Conservation (phyloP, 208 protist species). For the Crithidia expoeki region DNA sequence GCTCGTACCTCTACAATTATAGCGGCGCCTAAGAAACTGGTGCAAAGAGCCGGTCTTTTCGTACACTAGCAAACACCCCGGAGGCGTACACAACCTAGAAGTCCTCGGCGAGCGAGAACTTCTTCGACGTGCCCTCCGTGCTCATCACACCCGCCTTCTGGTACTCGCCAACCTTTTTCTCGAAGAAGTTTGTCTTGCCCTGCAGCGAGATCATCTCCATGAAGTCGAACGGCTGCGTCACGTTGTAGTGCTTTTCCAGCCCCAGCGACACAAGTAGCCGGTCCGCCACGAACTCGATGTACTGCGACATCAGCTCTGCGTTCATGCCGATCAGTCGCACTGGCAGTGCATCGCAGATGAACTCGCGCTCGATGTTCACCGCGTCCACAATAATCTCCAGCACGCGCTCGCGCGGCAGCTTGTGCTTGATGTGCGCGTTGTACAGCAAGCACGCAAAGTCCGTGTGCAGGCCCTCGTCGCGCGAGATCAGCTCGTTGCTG, state of each 20-base stretch:
- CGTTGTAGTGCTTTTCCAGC: constrained; percentile 94
- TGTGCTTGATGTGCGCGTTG: constrained; percentile 92
- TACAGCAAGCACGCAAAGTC: constrained; percentile 99
- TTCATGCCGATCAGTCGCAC: constrained; percentile 99
- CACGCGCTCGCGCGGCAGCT: constrained; percentile 84
- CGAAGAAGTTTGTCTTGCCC: constrained; percentile 99
- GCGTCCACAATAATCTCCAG: constrained; percentile 94
- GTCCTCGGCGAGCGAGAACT: constrained; percentile 91
- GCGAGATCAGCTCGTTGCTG: constrained; percentile 99
- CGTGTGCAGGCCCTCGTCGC: constrained; percentile 99
- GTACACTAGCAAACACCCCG: too few species aligned
- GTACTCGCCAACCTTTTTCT: constrained; percentile 99
- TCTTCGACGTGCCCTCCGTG: constrained; percentile 65
- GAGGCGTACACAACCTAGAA: constrained; percentile 83
- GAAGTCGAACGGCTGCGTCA: constrained; percentile 98
- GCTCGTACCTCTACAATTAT: too few species aligned
- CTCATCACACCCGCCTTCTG: constrained; percentile 97
- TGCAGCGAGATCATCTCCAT: constrained; percentile 99
- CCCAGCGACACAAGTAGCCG: constrained; percentile 96
- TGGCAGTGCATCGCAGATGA: constrained; percentile 97
- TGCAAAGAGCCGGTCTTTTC: too few species aligned
- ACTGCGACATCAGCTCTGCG: constrained; percentile 96
- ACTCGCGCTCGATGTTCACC: constrained; percentile 97
- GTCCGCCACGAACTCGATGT: constrained; percentile 99
- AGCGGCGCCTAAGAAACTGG: too few species aligned